Conservation (phyloP, 2,329 filamentous ascomycete genomes). For the Pseudocercospora fuligena region DNA sequence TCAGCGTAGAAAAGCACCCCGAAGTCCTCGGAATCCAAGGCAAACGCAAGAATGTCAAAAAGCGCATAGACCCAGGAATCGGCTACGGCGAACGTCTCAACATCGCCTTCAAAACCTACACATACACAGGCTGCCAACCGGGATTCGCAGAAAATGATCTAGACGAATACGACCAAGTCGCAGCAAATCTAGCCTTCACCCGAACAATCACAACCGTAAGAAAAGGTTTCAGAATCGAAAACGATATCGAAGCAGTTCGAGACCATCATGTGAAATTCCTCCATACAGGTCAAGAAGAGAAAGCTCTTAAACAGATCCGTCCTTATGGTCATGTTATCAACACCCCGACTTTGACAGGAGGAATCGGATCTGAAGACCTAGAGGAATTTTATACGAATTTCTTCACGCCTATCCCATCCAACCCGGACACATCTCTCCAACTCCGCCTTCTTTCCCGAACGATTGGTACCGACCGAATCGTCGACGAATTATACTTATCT, state of each 20-base stretch:
- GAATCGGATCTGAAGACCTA: slow-evolving; percentile 49
- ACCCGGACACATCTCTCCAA: slow-evolving; percentile 47
- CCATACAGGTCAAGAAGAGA: slow-evolving; percentile 42
- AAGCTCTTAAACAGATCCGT: slow-evolving; percentile 45
- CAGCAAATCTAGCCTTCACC: slow-evolving; percentile 71
- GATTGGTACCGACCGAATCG: slow-evolving; percentile 62
- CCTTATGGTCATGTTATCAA: slow-evolving; percentile 48
- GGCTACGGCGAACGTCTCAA: slow-evolving; percentile 55
- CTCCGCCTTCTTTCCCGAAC: slow-evolving; percentile 63
- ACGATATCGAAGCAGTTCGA: slow-evolving; percentile 51
- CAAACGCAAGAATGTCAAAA: slow-evolving; percentile 55
- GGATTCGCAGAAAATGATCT: slow-evolving; percentile 75
- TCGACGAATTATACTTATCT: slow-evolving; percentile 63
- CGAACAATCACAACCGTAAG: slow-evolving; percentile 65
- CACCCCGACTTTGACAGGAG: slow-evolving; percentile 54
- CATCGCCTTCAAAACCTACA: slow-evolving; percentile 55
- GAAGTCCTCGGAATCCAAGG: slow-evolving; percentile 59
- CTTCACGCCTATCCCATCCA: slow-evolving; percentile 59
- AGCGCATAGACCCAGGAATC: slow-evolving; percentile 56
- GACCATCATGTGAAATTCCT: slow-evolving; percentile 42
- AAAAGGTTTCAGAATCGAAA: slow-evolving; percentile 61
- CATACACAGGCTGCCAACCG: slow-evolving; percentile 60
- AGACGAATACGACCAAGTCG: slow-evolving; percentile 68
- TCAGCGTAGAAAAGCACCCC: slow-evolving; percentile 56
- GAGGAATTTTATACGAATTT: slow-evolving; percentile 60